These are phyloP conservation scores for Lachancea meyersii DNA, from an alignment of 805 yeast genomes.

Conservation along the genomic window DNA sequence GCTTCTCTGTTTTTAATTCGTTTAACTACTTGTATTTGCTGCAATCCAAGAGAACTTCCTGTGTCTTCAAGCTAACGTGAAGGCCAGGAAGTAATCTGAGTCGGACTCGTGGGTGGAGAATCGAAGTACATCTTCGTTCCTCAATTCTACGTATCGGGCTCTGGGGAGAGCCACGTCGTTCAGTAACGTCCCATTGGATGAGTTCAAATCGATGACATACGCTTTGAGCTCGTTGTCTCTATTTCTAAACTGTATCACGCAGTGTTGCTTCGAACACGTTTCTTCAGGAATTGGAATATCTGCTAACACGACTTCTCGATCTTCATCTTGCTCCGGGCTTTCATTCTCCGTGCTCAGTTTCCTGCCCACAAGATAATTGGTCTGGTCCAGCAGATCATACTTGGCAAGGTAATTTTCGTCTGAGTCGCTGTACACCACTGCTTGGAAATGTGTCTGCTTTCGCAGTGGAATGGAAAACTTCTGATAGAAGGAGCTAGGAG, in stretches of 20 bases:
- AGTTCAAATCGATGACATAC: conserved; percentile 42
- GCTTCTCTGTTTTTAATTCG: no score
- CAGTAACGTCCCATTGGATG: conserved; percentile 42
- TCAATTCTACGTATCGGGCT: conserved; percentile 39
- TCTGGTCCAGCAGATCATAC: conserved; percentile 24
- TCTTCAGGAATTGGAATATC: conserved; percentile 35
- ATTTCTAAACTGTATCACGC: conserved; percentile 42
- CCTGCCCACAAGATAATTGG: conserved; percentile 35
- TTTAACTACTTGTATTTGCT: no score
- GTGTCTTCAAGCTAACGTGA: conserved; percentile 12
- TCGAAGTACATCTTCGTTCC: conserved; percentile 36
- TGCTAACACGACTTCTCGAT: conserved; percentile 26
- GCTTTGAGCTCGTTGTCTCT: conserved; percentile 24
- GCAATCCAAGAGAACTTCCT: background rate
- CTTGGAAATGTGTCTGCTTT: conserved; percentile 21
- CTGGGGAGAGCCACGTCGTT: conserved; percentile 38
- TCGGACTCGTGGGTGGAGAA: conserved; percentile 35
- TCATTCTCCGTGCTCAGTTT: conserved; percentile 13
- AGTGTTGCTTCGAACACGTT: conserved; percentile 43
- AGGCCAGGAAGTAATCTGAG: conserved; percentile 24
- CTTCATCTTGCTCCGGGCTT: conserved; percentile 8
- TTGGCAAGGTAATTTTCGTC: conserved; percentile 21
- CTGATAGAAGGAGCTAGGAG: conserved; percentile 22
- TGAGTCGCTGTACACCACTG: conserved; percentile 29
- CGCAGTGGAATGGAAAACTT: conserved; percentile 15